Base-by-base conservation (phyloP, 805 yeast species). In the Diddensiella santjacobensis region DNA sequence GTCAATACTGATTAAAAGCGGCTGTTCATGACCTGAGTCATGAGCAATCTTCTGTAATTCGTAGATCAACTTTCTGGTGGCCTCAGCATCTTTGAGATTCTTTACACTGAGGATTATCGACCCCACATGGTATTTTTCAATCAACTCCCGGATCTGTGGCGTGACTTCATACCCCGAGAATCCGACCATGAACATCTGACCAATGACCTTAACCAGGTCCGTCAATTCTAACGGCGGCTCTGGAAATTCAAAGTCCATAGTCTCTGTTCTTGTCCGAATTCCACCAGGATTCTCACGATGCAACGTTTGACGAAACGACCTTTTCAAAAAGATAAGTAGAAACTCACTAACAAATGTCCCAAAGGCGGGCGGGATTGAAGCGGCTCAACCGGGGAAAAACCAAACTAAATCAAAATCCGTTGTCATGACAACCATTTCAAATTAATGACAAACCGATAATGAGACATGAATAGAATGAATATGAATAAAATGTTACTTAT, bases 121-220 rank as follows among this genome's bases (percentile, higher is more conserved):
- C 2, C 79, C 76, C 5, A 80, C 73, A 49, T 69, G 71, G 58
- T 77, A 77, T 45, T 74, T 68, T 20, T 71, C 71, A 17, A 80
- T 78, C 45, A 80, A 67, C 47, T 73, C 74, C 42, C 70, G 65
- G 4, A 80, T 79, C 53, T 79, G 81, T 3, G 73, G 70, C 0
- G 80, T 75, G 8, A 79, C 77, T 5, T 69, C 67, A 19, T 76
- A 68, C 2, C 83, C 84, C 51, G 75, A 74, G 55, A 80, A 80
- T 15, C 85, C 85, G 5, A 79, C 82, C 59, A 80, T 69, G 33
- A 80, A 65, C 42, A 79, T 71, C 60, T 77, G 81, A 23, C 85
- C 85, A 22, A 63, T 52, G 44, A 57, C 57, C 41, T 44, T 44
- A 44, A 41, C 46, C 43, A 57, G 47, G 30, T 42, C 52, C 36